Evolutionary conservation across 1,139 yeast genomes (phyloP).

Genomic region (Sugiyamaella xylanicola): DNA sequence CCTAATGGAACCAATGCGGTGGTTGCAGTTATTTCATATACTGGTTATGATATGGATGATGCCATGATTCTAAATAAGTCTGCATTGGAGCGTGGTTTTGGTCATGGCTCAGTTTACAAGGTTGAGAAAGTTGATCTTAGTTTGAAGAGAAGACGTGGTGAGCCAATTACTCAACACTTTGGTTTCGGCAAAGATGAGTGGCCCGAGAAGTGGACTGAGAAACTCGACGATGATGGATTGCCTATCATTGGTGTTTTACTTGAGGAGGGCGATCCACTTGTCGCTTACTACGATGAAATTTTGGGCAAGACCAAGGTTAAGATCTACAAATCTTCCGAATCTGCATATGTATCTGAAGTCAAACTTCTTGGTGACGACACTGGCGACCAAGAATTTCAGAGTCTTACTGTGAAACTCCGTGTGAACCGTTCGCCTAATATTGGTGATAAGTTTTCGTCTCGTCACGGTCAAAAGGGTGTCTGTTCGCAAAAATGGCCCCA

Average conservation of each 20-base stretch:
- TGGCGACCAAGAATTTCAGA: conserved; percentile 79
- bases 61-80: conserved; percentile 98
- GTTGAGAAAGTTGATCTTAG: conserved; percentile 87
- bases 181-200: conserved; percentile 93
- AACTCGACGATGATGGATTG: conserved; percentile 88
- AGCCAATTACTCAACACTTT: conserved; percentile 90
- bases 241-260: conserved; percentile 87
- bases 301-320: conserved; percentile 88
- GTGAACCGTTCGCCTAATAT: conserved; percentile 89
- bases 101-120: conserved; percentile 94
- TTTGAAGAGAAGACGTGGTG: conserved; percentile 82
- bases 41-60: conserved; percentile 99
- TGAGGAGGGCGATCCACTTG: conserved; percentile 94
- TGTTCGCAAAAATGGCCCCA: conserved; percentile 99
- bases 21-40: conserved; percentile 97
- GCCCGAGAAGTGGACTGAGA: conserved; percentile 89
- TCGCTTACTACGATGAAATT: conserved; percentile 90
- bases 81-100: conserved; percentile 97
- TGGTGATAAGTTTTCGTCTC: conserved; percentile 97
- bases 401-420: conserved; percentile 84
- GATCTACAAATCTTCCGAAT: conserved; percentile 91
- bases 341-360: conserved; percentile 94
- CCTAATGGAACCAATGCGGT: conserved; percentile 99
- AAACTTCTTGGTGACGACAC: conserved; percentile 85
- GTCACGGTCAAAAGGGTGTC: conserved; percentile 99